phyloP scores from a whole-genome alignment of 306 rosid genomes.

The Acacia melanoxylon region DNA sequence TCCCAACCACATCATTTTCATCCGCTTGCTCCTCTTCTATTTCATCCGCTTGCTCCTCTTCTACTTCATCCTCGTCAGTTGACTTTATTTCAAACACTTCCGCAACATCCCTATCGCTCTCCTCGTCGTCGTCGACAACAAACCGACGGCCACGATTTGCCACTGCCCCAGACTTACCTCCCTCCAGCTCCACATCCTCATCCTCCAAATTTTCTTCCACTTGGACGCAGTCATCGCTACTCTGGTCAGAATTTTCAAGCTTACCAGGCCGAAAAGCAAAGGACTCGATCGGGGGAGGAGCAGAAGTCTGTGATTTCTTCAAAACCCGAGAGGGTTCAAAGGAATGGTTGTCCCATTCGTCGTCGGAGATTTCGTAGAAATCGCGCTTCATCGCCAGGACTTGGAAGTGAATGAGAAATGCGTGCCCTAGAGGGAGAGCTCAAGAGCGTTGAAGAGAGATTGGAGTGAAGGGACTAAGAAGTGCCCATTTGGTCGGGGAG shows the following conservation, averaged over 20 bases:
- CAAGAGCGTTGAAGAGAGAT: not conserved
- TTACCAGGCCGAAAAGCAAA: conserved; percentile 48
- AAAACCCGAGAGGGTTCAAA: conserved; percentile 87
- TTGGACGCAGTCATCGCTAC: conserved; percentile 47
- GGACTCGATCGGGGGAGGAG: conserved; percentile 80
- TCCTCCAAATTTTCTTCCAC: conserved; percentile 54
- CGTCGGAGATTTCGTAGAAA: conserved; percentile 89
- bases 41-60: conserved; percentile 32
- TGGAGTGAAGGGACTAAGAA: not conserved
- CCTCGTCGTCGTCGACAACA: conserved; percentile 67
- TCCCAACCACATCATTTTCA: conserved; percentile 72
- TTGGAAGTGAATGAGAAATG: not conserved
- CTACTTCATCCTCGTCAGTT: conserved; percentile 45
- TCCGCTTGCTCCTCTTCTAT: conserved; percentile 34
- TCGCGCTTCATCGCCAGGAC: conserved; percentile 66
- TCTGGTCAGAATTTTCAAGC: conserved; percentile 22
- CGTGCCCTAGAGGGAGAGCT: conserved; percentile 26
- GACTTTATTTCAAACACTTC: conserved; percentile 52
- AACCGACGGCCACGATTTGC: conserved; percentile 70
- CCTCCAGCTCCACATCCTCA: conserved; percentile 48
- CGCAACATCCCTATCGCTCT: conserved; percentile 41
- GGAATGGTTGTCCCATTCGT: conserved; percentile 85
- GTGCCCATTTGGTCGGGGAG: not conserved
- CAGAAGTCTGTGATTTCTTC: conserved; percentile 35
- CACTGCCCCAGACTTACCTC: conserved; percentile 9